Conservation (phyloP, 1,284 basidiomycete species). For the Tremellales sp. region DNA sequence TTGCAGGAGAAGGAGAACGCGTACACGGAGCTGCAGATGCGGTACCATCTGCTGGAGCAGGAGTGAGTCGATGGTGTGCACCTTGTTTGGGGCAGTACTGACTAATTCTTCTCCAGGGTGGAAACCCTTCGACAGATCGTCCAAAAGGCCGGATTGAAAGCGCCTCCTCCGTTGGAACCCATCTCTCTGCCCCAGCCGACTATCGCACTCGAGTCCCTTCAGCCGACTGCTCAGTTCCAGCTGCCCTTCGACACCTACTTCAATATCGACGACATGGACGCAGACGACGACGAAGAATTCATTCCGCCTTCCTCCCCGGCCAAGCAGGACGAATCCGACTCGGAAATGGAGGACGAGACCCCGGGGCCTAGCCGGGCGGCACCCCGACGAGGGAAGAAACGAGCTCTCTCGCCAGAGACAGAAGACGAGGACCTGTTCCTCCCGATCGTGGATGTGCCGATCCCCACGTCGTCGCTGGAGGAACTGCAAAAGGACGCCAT, state of each 20-base stretch:
- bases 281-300: constrained; percentile 34
- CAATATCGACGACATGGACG: constrained; percentile 27
- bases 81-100: not conserved
- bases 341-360: too few species aligned
- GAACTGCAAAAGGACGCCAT: not conserved
- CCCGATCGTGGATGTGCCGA: constrained; percentile 37
- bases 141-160: not conserved
- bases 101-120: not conserved
- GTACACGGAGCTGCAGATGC: constrained; percentile 10
- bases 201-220: not conserved
- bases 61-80: constrained; percentile 22
- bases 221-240: not conserved
- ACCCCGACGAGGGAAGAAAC: constrained; percentile 26
- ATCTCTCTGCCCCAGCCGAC: not conserved
- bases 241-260: constrained; percentile 23
- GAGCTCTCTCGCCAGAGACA: too few species aligned
- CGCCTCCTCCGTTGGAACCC: not conserved
- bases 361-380: not conserved
- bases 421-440: constrained; percentile 37
- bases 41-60: constrained; percentile 25
- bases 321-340: constrained; percentile 14
- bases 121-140: not conserved
- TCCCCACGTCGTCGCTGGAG: constrained; percentile 10
- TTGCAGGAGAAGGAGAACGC: constrained; percentile 11
- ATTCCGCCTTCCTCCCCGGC: constrained; percentile 31